Evolutionary conservation across 345 rosid species (phyloP), one percentile per base, ranked within the genome.

Genomic region (Nasturtium officinale): DNA sequence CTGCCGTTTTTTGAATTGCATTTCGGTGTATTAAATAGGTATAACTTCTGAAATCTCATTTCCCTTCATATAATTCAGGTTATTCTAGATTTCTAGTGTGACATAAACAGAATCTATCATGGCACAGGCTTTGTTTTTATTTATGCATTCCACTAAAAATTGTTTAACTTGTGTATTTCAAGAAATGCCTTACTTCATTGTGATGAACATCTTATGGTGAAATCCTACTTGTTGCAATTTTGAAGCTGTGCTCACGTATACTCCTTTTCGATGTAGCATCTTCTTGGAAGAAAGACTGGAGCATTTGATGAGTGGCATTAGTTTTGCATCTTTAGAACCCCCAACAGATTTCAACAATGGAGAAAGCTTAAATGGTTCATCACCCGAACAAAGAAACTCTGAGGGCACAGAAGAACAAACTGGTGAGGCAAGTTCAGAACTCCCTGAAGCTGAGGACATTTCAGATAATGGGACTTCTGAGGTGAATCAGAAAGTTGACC

Each of bases 1-100:
- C 89, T 94, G 79, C 98, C 98, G 8, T 91, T 88, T 79, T 94
- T 94, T 64, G 95, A 91, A 64, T 75, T 94, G 81, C 98, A 94
- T 80, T 94, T 94, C 77, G 95, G 90, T 69, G 85, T 94, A 59
- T 79, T 94, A 60, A 89, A 87, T 76, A 88, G 98, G 97, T 90
- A 58, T 40, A 18, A 5, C 42, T 54, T 26, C 43, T 56, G 18
- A 45, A 1, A 13, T 37, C 9, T 55, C 45, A 2, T 32, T 32
- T 56, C 20, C 29, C 28, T 45, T 63, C 9, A 30, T 63, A 33
- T 21, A 29, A 6, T 18, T 28, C 6, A 35, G 56, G 25, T 38
- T 23, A 38, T 38, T 28, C 54, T n/a, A n/a, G n/a, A n/a, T n/a
- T n/a, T n/a, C n/a, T 33, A 37, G 16, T 50, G 65, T 40, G 8